Evolutionary conservation across 1,139 yeast species (phyloP), one percentile per base, ranked within the genome.

Genomic region (Kluyveromyces sp.): DNA sequence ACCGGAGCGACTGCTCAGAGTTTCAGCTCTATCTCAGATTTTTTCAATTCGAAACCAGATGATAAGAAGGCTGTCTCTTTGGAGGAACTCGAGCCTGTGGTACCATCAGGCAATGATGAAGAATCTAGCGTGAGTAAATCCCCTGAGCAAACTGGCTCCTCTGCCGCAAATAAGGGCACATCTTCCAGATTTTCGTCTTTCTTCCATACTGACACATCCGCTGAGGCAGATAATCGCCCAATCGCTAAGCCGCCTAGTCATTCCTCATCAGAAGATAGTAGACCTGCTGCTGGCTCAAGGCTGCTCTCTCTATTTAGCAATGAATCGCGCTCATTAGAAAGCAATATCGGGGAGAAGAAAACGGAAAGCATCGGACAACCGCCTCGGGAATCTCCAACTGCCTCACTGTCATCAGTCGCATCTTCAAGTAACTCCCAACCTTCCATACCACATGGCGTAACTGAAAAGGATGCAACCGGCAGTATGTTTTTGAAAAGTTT

Each of bases 171-270:
- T 17, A 52, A 52, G 42, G 50, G 55, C 30, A 49, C 58, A 0
- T 58, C 63, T 8, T 61, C 65, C 4, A 54, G 64, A 43, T 61
- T 61, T 43, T 56, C 64, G 1, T 60, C 64, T 7, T 61, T 61
- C 42, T 61, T 61, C 46, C 49, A 54, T 18, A 42, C 50, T n/a
- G 33, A 36, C 4, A 39, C 19, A 20, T 35, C 38, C 9, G 19
- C 38, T 7, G 36, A 12, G 6, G 13, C 18, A 6, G 31, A 35
- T 4, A 13, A 25, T 18, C 43, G 35, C 19, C 15, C 37, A 32
- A 22, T 40, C 22, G 43, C 48, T 11, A 36, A 46, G 36, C 42
- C 46, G 4, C 46, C 47, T 31, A 38, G 44, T 12, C 42, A 41
- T 33, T 31, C 26, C 6, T 22, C 35, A n/a, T 38, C 36, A 30